Evolutionary conservation across 2,329 filamentous ascomycete genomes (phyloP).

Genomic region (Xylaria sp.): DNA sequence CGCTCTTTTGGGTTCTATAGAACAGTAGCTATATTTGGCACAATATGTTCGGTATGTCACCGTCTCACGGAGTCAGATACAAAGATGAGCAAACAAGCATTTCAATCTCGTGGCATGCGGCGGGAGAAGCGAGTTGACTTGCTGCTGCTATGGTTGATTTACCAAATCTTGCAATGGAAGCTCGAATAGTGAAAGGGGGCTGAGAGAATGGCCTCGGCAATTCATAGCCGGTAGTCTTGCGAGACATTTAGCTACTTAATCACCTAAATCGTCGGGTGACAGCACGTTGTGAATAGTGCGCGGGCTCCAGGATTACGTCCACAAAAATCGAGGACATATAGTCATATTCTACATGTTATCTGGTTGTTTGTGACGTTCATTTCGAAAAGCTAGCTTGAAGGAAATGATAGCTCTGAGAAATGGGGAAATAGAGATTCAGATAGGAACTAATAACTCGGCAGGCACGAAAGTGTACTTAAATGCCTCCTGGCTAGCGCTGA

Average conservation of each 20-base stretch:
- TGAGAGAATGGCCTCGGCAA: background rate
- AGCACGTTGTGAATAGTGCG: background rate
- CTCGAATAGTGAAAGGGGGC: background rate
- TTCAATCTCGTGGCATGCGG: background rate
- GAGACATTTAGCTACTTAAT: background rate
- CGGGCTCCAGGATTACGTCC: background rate
- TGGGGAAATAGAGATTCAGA: too few relatives aligned
- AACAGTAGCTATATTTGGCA: constrained; percentile 23
- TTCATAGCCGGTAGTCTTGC: background rate
- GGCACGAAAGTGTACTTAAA: too few relatives aligned
- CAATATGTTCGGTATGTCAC: constrained; percentile 14
- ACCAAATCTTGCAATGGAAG: background rate
- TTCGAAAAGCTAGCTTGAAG: too few relatives aligned
- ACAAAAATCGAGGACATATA: background rate
- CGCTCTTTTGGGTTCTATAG: constrained; percentile 35
- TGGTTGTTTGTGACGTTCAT: too few relatives aligned
- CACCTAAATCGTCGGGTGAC: background rate
- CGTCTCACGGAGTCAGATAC: constrained; percentile 13
- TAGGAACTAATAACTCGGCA: too few relatives aligned
- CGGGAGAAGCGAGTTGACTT: constrained; percentile 3
- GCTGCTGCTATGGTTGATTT: constrained; percentile 5
- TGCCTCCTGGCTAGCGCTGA: too few relatives aligned
- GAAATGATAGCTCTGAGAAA: too few relatives aligned
- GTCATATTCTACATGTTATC: too few relatives aligned
- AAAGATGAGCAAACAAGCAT: constrained; percentile 3